Conservation (phyloP, 768 basidiomycete species). For the Termitomyces sp. region DNA sequence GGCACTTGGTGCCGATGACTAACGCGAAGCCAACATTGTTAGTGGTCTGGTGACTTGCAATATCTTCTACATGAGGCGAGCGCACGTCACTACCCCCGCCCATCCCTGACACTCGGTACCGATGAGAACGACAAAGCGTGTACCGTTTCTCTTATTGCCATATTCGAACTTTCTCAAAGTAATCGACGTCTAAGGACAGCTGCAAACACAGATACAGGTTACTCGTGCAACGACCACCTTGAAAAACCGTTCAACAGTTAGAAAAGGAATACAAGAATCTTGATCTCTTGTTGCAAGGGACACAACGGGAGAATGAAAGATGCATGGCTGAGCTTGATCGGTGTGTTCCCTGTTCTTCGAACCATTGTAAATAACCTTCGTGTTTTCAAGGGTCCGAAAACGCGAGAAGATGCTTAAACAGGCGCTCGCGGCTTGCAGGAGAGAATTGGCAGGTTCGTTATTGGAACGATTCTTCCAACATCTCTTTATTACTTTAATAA, state of each 20-base stretch:
- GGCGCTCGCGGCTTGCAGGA: slow-evolving; percentile 67
- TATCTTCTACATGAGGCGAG: slow-evolving; percentile 47
- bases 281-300: slow-evolving; percentile 73
- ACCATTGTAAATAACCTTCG: not conserved
- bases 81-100: slow-evolving; percentile 50
- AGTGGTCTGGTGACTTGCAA: slow-evolving; percentile 12
- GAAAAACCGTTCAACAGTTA: slow-evolving; percentile 62
- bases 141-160: not conserved
- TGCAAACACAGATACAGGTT: slow-evolving; percentile 57
- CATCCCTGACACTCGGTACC: slow-evolving; percentile 45
- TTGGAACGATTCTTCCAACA: slow-evolving; percentile 10
- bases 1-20: slow-evolving; percentile 50
- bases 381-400: slow-evolving; percentile 45
- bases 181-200: slow-evolving; percentile 31
- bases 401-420: slow-evolving; percentile 76
- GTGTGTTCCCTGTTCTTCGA: slow-evolving; percentile 30
- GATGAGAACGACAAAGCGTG: slow-evolving; percentile 69
- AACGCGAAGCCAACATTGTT: slow-evolving; percentile 46
- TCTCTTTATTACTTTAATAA: not conserved
- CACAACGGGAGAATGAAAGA: slow-evolving; percentile 81
- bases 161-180: not conserved
- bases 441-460: slow-evolving; percentile 76
- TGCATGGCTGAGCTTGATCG: slow-evolving; percentile 80
- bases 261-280: slow-evolving; percentile 74
- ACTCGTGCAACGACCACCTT: slow-evolving; percentile 63